Evolutionary conservation across 495 filamentous ascomycete genomes (phyloP).

Genomic region (Sordaria brevicollis): DNA sequence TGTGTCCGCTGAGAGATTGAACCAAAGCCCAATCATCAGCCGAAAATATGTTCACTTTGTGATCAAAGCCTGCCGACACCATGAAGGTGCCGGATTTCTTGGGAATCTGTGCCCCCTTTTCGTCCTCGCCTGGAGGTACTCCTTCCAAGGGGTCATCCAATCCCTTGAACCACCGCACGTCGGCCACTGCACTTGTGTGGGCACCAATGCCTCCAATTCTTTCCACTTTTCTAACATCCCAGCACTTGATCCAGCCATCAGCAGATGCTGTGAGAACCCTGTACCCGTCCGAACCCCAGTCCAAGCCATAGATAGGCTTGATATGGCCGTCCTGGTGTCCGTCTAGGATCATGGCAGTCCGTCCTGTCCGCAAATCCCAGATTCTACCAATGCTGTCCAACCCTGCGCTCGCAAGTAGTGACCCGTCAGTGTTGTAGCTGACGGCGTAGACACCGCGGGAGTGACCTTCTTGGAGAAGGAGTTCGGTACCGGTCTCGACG

Average conservation of each 20-base stretch:
- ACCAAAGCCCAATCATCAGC: constrained; percentile 91
- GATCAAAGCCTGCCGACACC: constrained; percentile 84
- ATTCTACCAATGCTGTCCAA: constrained; percentile 90
- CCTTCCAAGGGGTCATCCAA: constrained; percentile 52
- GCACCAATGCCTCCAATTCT: constrained; percentile 78
- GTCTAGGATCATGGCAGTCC: constrained; percentile 93
- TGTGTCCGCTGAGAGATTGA: constrained; percentile 81
- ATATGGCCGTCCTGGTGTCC: constrained; percentile 76
- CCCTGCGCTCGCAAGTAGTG: constrained; percentile 78
- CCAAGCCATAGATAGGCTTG: constrained; percentile 81
- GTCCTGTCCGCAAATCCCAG: constrained; percentile 91
- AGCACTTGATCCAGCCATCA: constrained; percentile 95
- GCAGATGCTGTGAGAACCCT: constrained; percentile 81
- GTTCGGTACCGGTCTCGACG: constrained; percentile 68
- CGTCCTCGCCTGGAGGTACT: constrained; percentile 45
- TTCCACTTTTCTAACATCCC: constrained; percentile 86
- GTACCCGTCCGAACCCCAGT: constrained; percentile 87
- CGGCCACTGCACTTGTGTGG: constrained; percentile 83
- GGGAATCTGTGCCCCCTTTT: constrained; percentile 49
- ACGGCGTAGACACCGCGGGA: constrained; percentile 84
- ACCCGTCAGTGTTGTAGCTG: constrained; percentile 82
- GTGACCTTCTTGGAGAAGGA: constrained; percentile 90
- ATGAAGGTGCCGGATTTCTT: constrained; percentile 80
- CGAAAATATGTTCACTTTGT: constrained; percentile 89
- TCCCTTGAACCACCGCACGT: constrained; percentile 90